phyloP scores from a whole-genome alignment of 2,329 filamentous ascomycete genomes.

The Periglandula ipomoeae region DNA sequence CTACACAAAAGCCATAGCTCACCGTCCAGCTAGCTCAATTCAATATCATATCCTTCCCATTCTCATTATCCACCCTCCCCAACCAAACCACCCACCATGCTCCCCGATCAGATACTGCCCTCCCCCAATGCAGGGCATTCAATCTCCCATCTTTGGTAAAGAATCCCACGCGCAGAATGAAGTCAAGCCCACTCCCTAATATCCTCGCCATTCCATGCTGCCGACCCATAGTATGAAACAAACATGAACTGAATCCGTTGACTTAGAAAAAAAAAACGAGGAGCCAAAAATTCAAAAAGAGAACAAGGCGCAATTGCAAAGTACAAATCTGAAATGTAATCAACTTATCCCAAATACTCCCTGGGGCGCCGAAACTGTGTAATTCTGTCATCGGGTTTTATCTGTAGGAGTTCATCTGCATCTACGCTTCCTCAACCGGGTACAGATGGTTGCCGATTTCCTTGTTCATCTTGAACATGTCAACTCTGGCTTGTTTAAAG shows the following conservation, averaged over 20 bases:
- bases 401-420: not conserved
- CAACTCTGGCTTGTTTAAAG: slow-evolving; percentile 82
- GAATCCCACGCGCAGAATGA: slow-evolving; percentile 1
- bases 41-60: too few relatives aligned
- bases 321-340: not conserved
- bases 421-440: slow-evolving; percentile 60
- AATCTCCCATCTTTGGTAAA: not conserved
- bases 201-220: slow-evolving; percentile 9
- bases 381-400: not conserved
- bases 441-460: slow-evolving; percentile 85
- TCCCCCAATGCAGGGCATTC: not conserved
- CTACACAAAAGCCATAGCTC: too few relatives aligned
- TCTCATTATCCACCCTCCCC: too few relatives aligned
- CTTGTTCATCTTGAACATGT: slow-evolving; percentile 99
- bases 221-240: slow-evolving; percentile 5
- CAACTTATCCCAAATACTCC: slow-evolving; percentile 6
- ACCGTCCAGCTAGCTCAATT: too few relatives aligned
- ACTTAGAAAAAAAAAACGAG: not conserved
- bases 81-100: too few relatives aligned
- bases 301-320: slow-evolving; percentile 3
- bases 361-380: slow-evolving; percentile 9
- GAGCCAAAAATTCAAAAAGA: not conserved
- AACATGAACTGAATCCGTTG: not conserved
- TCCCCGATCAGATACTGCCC: not conserved
- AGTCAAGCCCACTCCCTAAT: not conserved